Conservation (phyloP, 192 early-diverging fungal genomes). For the Entomortierella beljakovae region DNA sequence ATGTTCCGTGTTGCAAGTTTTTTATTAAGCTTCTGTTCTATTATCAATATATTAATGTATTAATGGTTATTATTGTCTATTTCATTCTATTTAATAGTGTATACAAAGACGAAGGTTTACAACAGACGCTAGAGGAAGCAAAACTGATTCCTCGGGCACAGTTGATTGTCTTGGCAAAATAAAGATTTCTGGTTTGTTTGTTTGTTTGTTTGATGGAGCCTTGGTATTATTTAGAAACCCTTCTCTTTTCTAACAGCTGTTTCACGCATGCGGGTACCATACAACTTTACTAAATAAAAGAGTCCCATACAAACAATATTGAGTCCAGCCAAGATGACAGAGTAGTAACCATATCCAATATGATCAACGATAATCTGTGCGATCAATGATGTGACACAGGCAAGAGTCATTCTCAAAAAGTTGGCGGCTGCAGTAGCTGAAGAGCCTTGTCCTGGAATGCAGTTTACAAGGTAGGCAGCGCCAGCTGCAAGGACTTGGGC, state of each 20-base stretch:
- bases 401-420: slow-evolving; percentile 56
- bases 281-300: slow-evolving; percentile 53
- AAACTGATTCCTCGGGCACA: slow-evolving; percentile 48
- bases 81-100: slow-evolving; percentile 13
- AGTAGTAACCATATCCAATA: slow-evolving; percentile 54
- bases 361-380: slow-evolving; percentile 54
- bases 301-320: slow-evolving; percentile 47
- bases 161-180: slow-evolving; percentile 29
- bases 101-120: slow-evolving; percentile 26
- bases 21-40: too few relatives aligned
- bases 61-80: background rate
- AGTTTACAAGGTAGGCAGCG: slow-evolving; percentile 59
- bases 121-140: slow-evolving; percentile 39
- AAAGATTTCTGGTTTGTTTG: too few relatives aligned
- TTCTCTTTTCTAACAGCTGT: slow-evolving; percentile 39
- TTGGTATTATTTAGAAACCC: background rate
- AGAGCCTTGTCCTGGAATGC: slow-evolving; percentile 59
- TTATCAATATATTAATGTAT: too few relatives aligned
- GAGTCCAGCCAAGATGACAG: slow-evolving; percentile 55
- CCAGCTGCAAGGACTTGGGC: slow-evolving; percentile 54
- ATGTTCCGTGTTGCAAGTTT: background rate
- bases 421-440: slow-evolving; percentile 59
- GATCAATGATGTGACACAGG: slow-evolving; percentile 53
- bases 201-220: background rate
- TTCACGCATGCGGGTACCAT: slow-evolving; percentile 51